Evolutionary conservation across 495 filamentous ascomycete species (phyloP).

Genomic region (Saxophila tyrrhenica): DNA sequence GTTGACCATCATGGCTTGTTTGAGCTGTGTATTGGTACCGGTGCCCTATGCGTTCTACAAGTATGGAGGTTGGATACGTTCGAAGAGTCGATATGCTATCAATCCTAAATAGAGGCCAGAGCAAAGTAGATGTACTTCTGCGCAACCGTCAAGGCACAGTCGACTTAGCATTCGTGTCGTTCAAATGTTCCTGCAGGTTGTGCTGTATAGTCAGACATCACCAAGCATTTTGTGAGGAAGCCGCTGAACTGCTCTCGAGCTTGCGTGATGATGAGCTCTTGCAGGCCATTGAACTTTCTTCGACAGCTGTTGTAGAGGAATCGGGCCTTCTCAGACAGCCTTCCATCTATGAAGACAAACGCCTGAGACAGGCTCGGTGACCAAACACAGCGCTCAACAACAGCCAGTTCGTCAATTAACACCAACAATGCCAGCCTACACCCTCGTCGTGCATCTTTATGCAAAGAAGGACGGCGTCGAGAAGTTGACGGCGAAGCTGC

Average conservation of each 20-base stretch:
- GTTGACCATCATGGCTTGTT: slow-evolving; percentile 41
- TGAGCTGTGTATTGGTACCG: slow-evolving; percentile 40
- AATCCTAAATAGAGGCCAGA: background rate
- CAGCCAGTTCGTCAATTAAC: background rate
- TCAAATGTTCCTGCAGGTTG: background rate
- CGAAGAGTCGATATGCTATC: slow-evolving; percentile 36
- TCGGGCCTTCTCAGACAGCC: background rate
- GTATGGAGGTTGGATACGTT: slow-evolving; percentile 39
- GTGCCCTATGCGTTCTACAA: slow-evolving; percentile 44
- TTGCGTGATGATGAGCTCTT: background rate
- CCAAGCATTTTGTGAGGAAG: background rate
- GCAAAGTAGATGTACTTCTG: too few species aligned
- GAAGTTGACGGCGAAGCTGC: slow-evolving; percentile 54
- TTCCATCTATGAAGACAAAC: too few species aligned
- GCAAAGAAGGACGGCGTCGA: slow-evolving; percentile 48
- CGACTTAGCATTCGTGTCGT: too few species aligned
- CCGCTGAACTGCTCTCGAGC: background rate
- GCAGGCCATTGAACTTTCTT: background rate
- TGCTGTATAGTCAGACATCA: background rate
- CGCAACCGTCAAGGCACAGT: too few species aligned
- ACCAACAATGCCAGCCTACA: slow-evolving; percentile 30
- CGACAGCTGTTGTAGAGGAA: too few species aligned
- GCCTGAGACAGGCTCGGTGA: too few species aligned
- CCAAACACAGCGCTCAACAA: background rate
- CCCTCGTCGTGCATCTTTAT: slow-evolving; percentile 49